Evolutionary conservation across 2,329 filamentous ascomycete species (phyloP).

Genomic region (Ophiostoma ulmi): DNA sequence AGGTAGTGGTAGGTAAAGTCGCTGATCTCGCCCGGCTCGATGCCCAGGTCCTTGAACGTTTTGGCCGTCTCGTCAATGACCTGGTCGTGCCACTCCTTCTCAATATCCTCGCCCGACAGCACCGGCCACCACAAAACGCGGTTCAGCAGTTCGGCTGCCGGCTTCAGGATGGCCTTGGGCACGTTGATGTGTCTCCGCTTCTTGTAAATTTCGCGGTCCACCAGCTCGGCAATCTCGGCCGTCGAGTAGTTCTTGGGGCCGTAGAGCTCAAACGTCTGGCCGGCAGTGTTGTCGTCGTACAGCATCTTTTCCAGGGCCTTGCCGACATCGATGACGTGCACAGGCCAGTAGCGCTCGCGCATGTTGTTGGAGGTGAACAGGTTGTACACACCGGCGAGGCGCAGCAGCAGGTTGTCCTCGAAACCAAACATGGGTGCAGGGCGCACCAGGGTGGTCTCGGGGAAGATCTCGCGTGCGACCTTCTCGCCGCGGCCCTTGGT

Average conservation of each 20-base stretch:
- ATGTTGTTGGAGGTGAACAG: conserved; percentile 88
- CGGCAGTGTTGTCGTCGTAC: conserved; percentile 82
- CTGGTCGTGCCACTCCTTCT: conserved; percentile 91
- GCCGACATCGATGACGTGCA: conserved; percentile 91
- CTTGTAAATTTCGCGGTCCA: conserved; percentile 90
- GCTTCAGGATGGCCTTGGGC: conserved; percentile 74
- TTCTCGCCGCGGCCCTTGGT: conserved; percentile 85
- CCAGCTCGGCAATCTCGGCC: conserved; percentile 76
- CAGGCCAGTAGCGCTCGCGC: conserved; percentile 83
- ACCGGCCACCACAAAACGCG: conserved; percentile 83
- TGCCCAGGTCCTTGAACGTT: conserved; percentile 90
- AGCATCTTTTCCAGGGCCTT: conserved; percentile 84
- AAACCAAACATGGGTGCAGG: conserved; percentile 92
- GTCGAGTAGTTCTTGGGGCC: conserved; percentile 90
- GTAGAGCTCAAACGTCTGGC: conserved; percentile 89
- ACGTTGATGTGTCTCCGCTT: conserved; percentile 85
- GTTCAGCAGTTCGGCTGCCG: conserved; percentile 69
- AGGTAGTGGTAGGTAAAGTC: conserved; percentile 91
- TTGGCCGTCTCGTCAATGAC: conserved; percentile 84
- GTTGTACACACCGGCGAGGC: conserved; percentile 73
- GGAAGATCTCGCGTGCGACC: conserved; percentile 81
- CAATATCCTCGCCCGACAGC: conserved; percentile 75
- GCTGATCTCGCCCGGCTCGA: conserved; percentile 80
- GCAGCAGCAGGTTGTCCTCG: conserved; percentile 86
- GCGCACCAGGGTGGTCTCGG: conserved; percentile 93